A percentile compares a stretch with the other conserved stretches of the same genome.
These are phyloP conservation scores for Boletus tomentosulus DNA, from an alignment of 768 basidiomycete genomes.

Conservation along the genomic window DNA sequence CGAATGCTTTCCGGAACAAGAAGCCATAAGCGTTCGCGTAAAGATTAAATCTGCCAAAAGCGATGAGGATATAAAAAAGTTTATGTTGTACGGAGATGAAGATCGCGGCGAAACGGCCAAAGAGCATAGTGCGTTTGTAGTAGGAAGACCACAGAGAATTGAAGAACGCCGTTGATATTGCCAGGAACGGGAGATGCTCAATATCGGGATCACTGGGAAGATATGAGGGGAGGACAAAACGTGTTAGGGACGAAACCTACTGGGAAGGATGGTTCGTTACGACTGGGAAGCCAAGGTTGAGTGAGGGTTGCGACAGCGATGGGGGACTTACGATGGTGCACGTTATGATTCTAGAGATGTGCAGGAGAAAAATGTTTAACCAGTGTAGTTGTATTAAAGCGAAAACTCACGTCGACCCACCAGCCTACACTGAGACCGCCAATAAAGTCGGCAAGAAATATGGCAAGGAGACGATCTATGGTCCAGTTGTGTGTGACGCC, in stretches of 20 bases:
- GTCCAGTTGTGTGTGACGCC: conserved; percentile 88
- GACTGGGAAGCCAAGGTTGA: conserved; percentile 44
- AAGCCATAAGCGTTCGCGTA: conserved; percentile 83
- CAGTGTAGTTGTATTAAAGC: neutral
- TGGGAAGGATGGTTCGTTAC: conserved; percentile 98
- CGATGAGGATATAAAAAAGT: conserved; percentile 87
- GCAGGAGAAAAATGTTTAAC: conserved; percentile 5
- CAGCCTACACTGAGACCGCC: conserved; percentile 95
- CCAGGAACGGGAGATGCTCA: conserved; percentile 90
- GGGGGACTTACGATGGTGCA: conserved; percentile 79
- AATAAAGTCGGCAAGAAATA: conserved; percentile 76
- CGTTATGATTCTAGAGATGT: conserved; percentile 75
- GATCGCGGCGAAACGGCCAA: conserved; percentile 64
- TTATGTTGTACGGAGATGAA: conserved; percentile 82
- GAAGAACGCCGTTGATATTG: conserved; percentile 86
- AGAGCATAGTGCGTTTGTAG: conserved; percentile 81
- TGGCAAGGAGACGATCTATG: conserved; percentile 74
- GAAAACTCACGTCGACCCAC: conserved; percentile 90
- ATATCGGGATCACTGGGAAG: conserved; percentile 72
- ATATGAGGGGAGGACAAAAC: conserved; percentile 4
- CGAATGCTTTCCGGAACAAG: conserved; percentile 61
- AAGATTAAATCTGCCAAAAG: conserved; percentile 91
- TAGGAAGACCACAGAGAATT: conserved; percentile 88
- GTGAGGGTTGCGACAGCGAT: neutral
- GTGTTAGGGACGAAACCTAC: conserved; percentile 39